Conservation (phyloP, 768 basidiomycete species). For the Porpolomopsis calyptriformis region DNA sequence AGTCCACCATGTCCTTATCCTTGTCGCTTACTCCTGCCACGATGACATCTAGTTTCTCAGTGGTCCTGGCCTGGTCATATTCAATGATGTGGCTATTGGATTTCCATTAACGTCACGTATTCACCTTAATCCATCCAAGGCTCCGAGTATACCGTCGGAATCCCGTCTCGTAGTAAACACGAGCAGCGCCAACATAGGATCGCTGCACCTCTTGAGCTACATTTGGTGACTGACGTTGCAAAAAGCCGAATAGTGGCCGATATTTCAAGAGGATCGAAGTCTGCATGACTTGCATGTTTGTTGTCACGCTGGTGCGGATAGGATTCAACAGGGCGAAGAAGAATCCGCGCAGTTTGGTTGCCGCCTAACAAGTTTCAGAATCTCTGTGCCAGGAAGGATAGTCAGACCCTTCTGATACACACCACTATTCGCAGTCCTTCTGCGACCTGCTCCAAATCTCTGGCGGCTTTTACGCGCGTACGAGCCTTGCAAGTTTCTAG, state of each 20-base stretch:
- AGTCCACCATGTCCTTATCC: slow-evolving; percentile 30
- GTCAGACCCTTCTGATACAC: slow-evolving; percentile 19
- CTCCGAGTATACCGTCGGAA: slow-evolving; percentile 84
- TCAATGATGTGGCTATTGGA: not conserved
- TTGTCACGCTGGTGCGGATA: slow-evolving; percentile 71
- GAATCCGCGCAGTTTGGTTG: slow-evolving; percentile 79
- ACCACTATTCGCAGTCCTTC: slow-evolving; percentile 88
- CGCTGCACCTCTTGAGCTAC: slow-evolving; percentile 84
- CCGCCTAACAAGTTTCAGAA: slow-evolving; percentile 44
- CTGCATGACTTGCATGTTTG: slow-evolving; percentile 90
- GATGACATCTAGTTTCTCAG: slow-evolving; percentile 63
- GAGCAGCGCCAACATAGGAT: slow-evolving; percentile 71
- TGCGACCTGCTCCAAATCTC: slow-evolving; percentile 70
- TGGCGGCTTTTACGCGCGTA: slow-evolving; percentile 76
- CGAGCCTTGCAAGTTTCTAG: slow-evolving; percentile 60
- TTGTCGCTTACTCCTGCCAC: slow-evolving; percentile 34
- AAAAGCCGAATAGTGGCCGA: slow-evolving; percentile 68
- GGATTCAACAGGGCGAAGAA: slow-evolving; percentile 78
- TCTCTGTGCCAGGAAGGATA: not conserved
- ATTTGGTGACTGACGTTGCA: slow-evolving; percentile 69
- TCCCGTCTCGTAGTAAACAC: slow-evolving; percentile 92
- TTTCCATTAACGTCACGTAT: slow-evolving; percentile 8
- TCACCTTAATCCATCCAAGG: slow-evolving; percentile 67
- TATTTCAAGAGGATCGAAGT: slow-evolving; percentile 80
- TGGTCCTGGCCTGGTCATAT: slow-evolving; percentile 44